These are phyloP conservation scores for Harringtonia aguacate DNA, from an alignment of 2,329 filamentous ascomycete genomes.

Conservation along the genomic window DNA sequence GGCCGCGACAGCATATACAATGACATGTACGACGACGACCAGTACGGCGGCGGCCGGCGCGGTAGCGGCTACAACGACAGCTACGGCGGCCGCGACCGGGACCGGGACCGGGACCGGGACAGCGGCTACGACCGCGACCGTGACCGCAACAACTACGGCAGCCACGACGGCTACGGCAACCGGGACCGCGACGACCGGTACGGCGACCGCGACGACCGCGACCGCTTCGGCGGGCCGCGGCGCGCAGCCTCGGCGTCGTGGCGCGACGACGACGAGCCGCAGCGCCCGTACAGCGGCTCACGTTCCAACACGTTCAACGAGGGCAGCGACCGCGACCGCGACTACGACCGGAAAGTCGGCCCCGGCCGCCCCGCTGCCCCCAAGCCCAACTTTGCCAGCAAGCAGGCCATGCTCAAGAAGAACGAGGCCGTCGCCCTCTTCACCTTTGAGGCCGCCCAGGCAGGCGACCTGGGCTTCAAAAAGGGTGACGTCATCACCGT, in stretches of 20 bases:
- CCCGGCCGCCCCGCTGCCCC: constrained; percentile 76
- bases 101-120: not conserved
- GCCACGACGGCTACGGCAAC: constrained; percentile 24
- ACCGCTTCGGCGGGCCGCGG: constrained; percentile 44
- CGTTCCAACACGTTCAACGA: constrained; percentile 42
- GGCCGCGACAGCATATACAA: constrained; percentile 67
- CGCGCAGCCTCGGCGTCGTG: constrained; percentile 53
- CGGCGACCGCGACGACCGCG: constrained; percentile 16
- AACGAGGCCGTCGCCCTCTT: constrained; percentile 88
- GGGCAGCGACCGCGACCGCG: too few relatives aligned
- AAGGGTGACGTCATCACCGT: constrained; percentile 97
- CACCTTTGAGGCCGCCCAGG: constrained; percentile 89
- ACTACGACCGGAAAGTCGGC: constrained; percentile 39
- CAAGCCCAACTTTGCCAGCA: constrained; percentile 69
- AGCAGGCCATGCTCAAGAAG: constrained; percentile 43
- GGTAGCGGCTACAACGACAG: constrained; percentile 59
- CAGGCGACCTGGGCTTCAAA: constrained; percentile 88
- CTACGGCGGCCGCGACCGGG: constrained; percentile 9
- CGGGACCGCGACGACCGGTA: constrained; percentile 18
- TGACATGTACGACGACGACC: constrained; percentile 74
- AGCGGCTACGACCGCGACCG: not conserved
- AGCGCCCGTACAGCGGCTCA: constrained; percentile 23
- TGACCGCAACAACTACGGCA: constrained; percentile 5
- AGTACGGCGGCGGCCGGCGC: constrained; percentile 57
- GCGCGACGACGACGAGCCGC: constrained; percentile 58